Percentiles rank a stretch among this genome's conserved stretches.
Conservation (phyloP, 1,139 yeast species). For the Maudiozyma humilis region DNA sequence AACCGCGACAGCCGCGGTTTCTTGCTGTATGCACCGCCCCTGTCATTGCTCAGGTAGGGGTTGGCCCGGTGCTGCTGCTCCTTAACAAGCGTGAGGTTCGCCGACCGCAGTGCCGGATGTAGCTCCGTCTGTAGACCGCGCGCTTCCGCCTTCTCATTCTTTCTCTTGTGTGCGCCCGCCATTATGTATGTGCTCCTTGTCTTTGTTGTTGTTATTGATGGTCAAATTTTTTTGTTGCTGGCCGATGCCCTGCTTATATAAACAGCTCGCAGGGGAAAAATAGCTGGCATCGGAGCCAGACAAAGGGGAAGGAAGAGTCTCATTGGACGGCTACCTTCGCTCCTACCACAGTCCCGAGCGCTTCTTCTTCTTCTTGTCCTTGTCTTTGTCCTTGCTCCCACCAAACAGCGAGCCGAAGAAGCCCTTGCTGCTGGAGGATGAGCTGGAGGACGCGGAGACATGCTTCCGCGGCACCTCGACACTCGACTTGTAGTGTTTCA, state of each 20-base stretch:
- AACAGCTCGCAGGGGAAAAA: no score
- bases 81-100: constrained; percentile 24
- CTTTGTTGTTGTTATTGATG: neutral
- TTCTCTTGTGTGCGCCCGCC: neutral
- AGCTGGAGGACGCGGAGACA: neutral
- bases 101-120: constrained; percentile 26
- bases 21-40: neutral
- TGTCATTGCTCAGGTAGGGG: constrained; percentile 21
- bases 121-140: constrained; percentile 25
- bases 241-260: no score
- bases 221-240: no score
- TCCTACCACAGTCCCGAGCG: neutral
- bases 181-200: neutral
- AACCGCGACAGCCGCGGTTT: constrained; percentile 14
- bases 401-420: constrained; percentile 6
- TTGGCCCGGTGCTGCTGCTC: constrained; percentile 20
- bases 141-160: constrained; percentile 6
- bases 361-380: constrained; percentile 2
- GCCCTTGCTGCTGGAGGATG: constrained; percentile 1
- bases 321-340: no score
- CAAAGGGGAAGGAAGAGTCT: no score
- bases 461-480: constrained; percentile 1
- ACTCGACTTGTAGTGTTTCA: constrained; percentile 15
- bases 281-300: no score
- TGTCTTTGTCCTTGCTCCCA: neutral